Conservation (phyloP, 176 grass and related monocot genomes). For the Musa troglodytarum region DNA sequence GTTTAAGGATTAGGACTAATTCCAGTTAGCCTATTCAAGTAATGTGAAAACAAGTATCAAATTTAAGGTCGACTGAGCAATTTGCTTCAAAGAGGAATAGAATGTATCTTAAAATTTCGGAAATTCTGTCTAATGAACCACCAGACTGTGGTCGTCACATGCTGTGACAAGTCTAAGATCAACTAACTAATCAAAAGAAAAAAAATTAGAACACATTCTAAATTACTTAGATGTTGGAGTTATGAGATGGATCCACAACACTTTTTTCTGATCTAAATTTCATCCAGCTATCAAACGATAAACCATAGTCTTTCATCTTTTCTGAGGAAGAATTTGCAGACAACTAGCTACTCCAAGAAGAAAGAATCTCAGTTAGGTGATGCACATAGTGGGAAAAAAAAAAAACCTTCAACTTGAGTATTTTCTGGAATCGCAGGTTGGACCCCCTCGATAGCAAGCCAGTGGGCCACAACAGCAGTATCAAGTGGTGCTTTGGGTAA, state of each 20-base stretch:
- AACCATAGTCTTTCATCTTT: neutral
- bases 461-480: constrained; percentile 68
- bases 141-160: neutral
- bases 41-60: neutral
- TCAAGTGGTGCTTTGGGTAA: constrained; percentile 87
- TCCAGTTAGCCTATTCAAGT: neutral
- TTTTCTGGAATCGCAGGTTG: constrained; percentile 95
- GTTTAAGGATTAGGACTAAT: neutral
- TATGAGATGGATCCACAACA: neutral
- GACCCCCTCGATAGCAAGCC: constrained; percentile 88
- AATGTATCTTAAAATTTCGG: neutral
- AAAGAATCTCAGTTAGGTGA: constrained; percentile 6
- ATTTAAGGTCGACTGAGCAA: neutral
- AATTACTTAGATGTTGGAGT: neutral
- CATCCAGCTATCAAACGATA: neutral
- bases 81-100: neutral
- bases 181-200: no score
- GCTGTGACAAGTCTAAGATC: neutral
- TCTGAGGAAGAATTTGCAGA: constrained; percentile 3
- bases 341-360: neutral
- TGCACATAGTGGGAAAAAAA: constrained; percentile 1
- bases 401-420: constrained; percentile 64
- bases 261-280: neutral
- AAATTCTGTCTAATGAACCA: neutral
- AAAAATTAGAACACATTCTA: no score